These are phyloP conservation scores for Barbarea vulgaris DNA, from an alignment of 345 rosid species.

Conservation along the genomic window DNA sequence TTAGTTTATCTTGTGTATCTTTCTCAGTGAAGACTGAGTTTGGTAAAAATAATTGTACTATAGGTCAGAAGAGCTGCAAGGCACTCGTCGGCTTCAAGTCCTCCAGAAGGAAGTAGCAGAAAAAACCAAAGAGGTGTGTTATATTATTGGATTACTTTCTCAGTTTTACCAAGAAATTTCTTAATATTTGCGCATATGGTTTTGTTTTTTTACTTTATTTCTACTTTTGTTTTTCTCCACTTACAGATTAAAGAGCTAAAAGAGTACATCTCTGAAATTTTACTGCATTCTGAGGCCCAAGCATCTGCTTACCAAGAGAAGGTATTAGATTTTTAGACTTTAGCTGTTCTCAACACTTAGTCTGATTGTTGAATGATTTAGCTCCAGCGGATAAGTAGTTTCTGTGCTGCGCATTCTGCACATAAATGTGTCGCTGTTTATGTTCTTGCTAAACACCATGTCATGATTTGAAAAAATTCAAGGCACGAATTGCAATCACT, in stretches of 20 bases:
- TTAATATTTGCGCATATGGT: neutral
- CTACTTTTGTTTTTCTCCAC: slow-evolving; percentile 29
- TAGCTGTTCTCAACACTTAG: slow-evolving; percentile 2
- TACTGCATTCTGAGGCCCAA: slow-evolving; percentile 93
- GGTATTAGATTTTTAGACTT: slow-evolving; percentile 49
- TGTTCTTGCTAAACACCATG: slow-evolving; percentile 6
- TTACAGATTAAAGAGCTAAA: slow-evolving; percentile 71
- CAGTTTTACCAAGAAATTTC: neutral
- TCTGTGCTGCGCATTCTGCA: neutral
- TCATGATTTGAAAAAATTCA: neutral
- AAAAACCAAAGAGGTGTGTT: slow-evolving; percentile 66
- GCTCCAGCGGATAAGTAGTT: neutral
- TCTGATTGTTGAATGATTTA: slow-evolving; percentile 1
- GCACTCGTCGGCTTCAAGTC: slow-evolving; percentile 50
- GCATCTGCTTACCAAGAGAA: slow-evolving; percentile 80
- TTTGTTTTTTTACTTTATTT: neutral
- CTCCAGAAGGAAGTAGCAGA: slow-evolving; percentile 65
- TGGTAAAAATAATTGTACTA: slow-evolving; percentile 45
- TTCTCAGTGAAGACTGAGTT: slow-evolving; percentile 20
- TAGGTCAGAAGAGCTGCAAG: slow-evolving; percentile 55
- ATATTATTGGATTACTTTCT: slow-evolving; percentile 16
- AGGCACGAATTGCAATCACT: neutral
- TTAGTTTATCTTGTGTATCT: slow-evolving; percentile 17
- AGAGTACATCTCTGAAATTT: slow-evolving; percentile 75
- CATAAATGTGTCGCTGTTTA: slow-evolving; percentile 12